Percentiles rank a stretch among this genome's conserved stretches.
phyloP scores from a whole-genome alignment of 2,329 filamentous ascomycete species.

The Talaromyces marneffei region DNA sequence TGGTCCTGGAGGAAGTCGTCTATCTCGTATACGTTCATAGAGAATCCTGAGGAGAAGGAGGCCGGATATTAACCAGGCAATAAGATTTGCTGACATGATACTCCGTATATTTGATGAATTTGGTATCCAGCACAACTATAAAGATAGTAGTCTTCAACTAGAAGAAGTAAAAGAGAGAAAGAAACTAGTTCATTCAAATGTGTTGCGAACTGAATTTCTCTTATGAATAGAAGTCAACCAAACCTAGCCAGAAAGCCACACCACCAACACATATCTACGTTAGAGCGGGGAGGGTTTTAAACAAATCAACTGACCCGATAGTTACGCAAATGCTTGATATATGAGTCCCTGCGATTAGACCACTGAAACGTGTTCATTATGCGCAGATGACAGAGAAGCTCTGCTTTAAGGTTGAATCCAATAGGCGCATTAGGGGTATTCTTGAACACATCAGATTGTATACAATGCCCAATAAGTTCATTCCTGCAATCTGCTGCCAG shows the following conservation, averaged over 20 bases:
- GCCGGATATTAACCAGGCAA: background rate
- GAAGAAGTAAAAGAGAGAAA: background rate
- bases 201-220: background rate
- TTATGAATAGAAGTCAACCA: too few species aligned
- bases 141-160: background rate
- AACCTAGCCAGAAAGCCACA: background rate
- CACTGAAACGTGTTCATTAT: too few species aligned
- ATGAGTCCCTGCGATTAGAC: background rate
- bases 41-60: background rate
- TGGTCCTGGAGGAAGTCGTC: conserved; percentile 20
- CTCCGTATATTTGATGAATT: background rate
- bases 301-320: background rate
- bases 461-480: background rate
- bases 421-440: background rate
- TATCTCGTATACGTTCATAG: background rate
- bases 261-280: background rate
- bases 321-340: background rate
- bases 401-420: background rate
- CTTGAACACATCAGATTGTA: background rate
- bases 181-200: background rate
- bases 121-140: background rate
- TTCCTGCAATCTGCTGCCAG: too few species aligned
- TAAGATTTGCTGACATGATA: background rate
- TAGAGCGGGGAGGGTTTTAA: background rate
- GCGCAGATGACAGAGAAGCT: background rate